A percentile compares a stretch with the other conserved stretches of the same genome.
Conservation (phyloP, 768 basidiomycete species). For the Terana coerulea region DNA sequence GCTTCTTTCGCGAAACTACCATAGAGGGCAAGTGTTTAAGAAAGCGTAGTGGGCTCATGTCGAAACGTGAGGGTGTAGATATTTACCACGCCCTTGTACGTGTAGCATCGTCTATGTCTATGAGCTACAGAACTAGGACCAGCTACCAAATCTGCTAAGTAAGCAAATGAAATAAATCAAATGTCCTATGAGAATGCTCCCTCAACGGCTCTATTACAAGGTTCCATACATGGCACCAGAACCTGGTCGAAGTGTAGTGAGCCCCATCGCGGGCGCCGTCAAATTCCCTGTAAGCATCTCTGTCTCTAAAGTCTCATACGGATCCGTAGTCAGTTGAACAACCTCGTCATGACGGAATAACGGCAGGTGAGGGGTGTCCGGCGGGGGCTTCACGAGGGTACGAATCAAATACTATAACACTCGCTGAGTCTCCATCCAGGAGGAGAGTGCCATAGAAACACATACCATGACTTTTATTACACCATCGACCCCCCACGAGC, state of each 20-base stretch:
- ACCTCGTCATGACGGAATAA: constrained; percentile 33
- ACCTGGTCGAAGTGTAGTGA: constrained; percentile 18
- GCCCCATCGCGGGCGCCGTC: constrained; percentile 38
- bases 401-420: constrained; percentile 35
- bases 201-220: too few relatives aligned
- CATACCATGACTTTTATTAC: constrained; percentile 22
- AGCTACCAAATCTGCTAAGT: too few relatives aligned
- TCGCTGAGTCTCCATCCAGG: too few relatives aligned
- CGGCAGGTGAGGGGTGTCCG: constrained; percentile 29
- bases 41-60: too few relatives aligned
- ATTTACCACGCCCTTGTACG: too few relatives aligned
- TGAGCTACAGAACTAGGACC: too few relatives aligned
- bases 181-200: too few relatives aligned
- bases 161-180: too few relatives aligned
- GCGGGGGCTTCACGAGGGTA: constrained; percentile 30
- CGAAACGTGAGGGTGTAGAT: too few relatives aligned
- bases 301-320: constrained; percentile 34
- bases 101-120: too few relatives aligned
- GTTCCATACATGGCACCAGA: not conserved
- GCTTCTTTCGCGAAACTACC: too few relatives aligned
- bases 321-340: constrained; percentile 36
- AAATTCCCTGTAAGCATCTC: constrained; percentile 35
- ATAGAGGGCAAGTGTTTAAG: too few relatives aligned
- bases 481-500: constrained; percentile 31
- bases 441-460: constrained; percentile 5